These are phyloP conservation scores for Syncephalastrum contaminatum DNA, from an alignment of 371 early-diverging fungal genomes.

Conservation along the genomic window DNA sequence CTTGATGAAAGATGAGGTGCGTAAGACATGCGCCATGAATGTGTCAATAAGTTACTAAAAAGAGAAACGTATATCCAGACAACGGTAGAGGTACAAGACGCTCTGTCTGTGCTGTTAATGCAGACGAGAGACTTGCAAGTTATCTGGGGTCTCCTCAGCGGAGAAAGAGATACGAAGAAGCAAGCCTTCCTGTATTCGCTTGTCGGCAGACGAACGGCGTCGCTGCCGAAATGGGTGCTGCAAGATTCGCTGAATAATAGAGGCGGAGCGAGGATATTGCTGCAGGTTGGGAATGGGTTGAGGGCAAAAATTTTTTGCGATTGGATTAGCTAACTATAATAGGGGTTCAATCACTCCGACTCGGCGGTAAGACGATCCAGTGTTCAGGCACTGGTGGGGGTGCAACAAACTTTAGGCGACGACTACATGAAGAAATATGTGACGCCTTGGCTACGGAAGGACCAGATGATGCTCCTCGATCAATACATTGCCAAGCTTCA, in stretches of 20 bases:
- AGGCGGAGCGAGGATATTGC: constrained; percentile 11
- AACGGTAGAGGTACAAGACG: background rate
- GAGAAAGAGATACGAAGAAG: background rate
- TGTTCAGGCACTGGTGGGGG: constrained; percentile 26
- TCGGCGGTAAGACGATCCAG: constrained; percentile 24
- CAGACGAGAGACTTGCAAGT: constrained; percentile 1
- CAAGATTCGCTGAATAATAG: constrained; percentile 10
- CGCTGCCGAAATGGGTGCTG: constrained; percentile 1
- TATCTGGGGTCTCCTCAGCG: background rate
- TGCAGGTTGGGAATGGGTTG: constrained; percentile 7
- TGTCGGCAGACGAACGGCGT: constrained; percentile 14
- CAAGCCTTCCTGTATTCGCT: constrained; percentile 2
- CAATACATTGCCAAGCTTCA: constrained; percentile 11
- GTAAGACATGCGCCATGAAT: no score
- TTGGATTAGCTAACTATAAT: background rate
- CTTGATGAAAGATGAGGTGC: no score
- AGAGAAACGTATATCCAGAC: no score
- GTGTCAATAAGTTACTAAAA: no score
- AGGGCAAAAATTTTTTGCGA: background rate
- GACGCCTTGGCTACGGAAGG: constrained; percentile 15
- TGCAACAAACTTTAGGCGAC: constrained; percentile 24
- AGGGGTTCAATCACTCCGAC: constrained; percentile 23
- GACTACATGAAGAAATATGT: constrained; percentile 17
- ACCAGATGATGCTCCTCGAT: constrained; percentile 21
- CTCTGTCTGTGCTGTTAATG: background rate